Evolutionary conservation across 2,329 filamentous ascomycete species (phyloP).

Genomic region (Metarhizium album): DNA sequence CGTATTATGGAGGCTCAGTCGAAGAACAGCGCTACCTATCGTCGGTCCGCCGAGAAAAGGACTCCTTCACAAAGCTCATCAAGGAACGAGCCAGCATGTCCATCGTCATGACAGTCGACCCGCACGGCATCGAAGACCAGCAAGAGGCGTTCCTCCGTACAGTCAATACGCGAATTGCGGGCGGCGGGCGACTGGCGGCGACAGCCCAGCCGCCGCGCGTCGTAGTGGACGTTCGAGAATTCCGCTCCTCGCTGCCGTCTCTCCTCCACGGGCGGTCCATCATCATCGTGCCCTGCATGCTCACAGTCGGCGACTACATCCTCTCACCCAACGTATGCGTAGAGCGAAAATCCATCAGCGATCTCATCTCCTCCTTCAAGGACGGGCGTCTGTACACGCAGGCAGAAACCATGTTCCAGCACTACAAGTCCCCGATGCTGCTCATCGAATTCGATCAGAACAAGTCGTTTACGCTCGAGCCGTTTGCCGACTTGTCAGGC

Average conservation of each 20-base stretch:
- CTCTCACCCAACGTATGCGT: slow-evolving; percentile 84
- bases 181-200: slow-evolving; percentile 72
- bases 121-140: slow-evolving; percentile 61
- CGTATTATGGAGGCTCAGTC: slow-evolving; percentile 91
- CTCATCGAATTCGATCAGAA: slow-evolving; percentile 97
- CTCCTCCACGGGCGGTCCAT: slow-evolving; percentile 83
- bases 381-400: slow-evolving; percentile 89
- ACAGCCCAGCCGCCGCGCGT: slow-evolving; percentile 83
- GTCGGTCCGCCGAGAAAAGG: slow-evolving; percentile 86
- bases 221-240: slow-evolving; percentile 92
- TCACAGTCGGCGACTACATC: slow-evolving; percentile 95
- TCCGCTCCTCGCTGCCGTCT: slow-evolving; percentile 83
- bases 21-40: slow-evolving; percentile 92
- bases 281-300: slow-evolving; percentile 83
- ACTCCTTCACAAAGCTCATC: slow-evolving; percentile 89
- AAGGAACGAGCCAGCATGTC: slow-evolving; percentile 92
- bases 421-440: slow-evolving; percentile 83
- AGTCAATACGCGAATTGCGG: slow-evolving; percentile 92
- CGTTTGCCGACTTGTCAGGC: slow-evolving; percentile 57
- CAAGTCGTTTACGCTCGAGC: slow-evolving; percentile 91
- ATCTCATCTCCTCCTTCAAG: slow-evolving; percentile 83
- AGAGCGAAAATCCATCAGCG: slow-evolving; percentile 86
- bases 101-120: slow-evolving; percentile 67
- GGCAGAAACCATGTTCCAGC: slow-evolving; percentile 84
- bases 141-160: slow-evolving; percentile 90